Evolutionary conservation across 2,329 filamentous ascomycete species (phyloP), one percentile per base, ranked within the genome.

Genomic region (Aplosporella prunicola): DNA sequence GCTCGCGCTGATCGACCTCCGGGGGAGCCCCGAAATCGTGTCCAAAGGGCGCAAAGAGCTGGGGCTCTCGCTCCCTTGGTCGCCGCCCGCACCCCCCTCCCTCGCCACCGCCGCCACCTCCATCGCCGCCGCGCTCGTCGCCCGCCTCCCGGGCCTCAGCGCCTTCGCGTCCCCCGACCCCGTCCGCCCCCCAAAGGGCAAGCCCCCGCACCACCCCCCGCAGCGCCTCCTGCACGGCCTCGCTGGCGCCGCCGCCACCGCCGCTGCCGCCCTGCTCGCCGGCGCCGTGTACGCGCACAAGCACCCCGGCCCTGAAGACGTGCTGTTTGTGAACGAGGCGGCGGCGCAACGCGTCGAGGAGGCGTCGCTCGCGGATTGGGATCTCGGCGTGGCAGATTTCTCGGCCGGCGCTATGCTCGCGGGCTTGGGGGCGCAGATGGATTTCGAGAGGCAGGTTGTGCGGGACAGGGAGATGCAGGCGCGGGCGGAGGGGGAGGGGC

Each of bases 21-120:
- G 32, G n/a, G 36, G 38, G 18, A 40, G 35, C 16, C 23, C 42
- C 8, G 30, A 32, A 23, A 26, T 34, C 15, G 24, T 42, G n/a
- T 14, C 29, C 11, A 30, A 29, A 13, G 35, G 32, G 8, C 34
- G 42, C 17, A 27, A 9, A 23, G 42, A 44, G 24, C 32, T 34
- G 5, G 20, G 29, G 5, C 14, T 39, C 13, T 13, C 20, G 15
- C 40, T 44, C 8, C 43, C 43, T 4, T 44, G 43, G 43, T 27
- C 34, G 5, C 32, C 33, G 5, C 20, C 34, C 14, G 2, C 39
- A 11, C 20, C 16, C 9, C 15, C 33, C 28, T 33, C 40, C 5
- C 5, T 31, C 20, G 20, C 13, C 5, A 22, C 16, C 15, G 10
- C 30, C 20, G 25, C 18, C 3, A 24, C n/a, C 29, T 34, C 10